A percentile compares a stretch with the other conserved stretches of the same genome.
phyloP scores from a whole-genome alignment of 2,329 filamentous ascomycete genomes.

The Paecilomyces variotii region DNA sequence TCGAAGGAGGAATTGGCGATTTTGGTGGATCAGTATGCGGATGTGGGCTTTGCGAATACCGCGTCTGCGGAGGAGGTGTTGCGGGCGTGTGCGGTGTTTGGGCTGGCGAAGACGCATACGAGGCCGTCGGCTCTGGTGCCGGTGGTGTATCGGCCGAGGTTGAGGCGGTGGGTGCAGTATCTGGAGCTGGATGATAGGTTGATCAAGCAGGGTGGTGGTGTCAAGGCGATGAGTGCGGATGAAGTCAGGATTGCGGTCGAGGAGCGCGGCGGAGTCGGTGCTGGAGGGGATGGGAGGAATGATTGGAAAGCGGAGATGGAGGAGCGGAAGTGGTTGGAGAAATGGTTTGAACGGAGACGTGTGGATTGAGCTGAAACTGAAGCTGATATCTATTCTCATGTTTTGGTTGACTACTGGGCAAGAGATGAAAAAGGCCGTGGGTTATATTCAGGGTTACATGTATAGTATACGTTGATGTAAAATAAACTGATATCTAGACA shows the following conservation, averaged over 20 bases:
- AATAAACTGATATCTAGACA: not conserved
- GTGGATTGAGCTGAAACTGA: not conserved
- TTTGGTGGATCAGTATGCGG: slow-evolving; percentile 16
- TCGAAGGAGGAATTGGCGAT: slow-evolving; percentile 21
- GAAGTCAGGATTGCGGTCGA: slow-evolving; percentile 65
- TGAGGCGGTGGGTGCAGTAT: slow-evolving; percentile 52
- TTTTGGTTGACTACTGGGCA: not conserved
- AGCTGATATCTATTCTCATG: not conserved
- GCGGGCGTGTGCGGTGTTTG: slow-evolving; percentile 27
- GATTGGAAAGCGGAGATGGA: slow-evolving; percentile 18
- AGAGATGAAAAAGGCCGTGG: not conserved
- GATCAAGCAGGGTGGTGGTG: slow-evolving; percentile 56
- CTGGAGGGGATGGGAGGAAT: slow-evolving; percentile 12
- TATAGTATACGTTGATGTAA: not conserved
- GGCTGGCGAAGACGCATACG: slow-evolving; percentile 25
- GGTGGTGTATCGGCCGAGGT: slow-evolving; percentile 45
- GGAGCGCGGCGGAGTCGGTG: slow-evolving; percentile 52
- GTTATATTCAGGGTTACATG: not conserved
- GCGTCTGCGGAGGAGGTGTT: slow-evolving; percentile 19
- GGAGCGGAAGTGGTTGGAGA: slow-evolving; percentile 29
- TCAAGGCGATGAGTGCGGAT: slow-evolving; percentile 47
- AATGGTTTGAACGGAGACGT: slow-evolving; percentile 21
- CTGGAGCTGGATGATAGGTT: slow-evolving; percentile 64
- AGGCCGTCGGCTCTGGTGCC: slow-evolving; percentile 34
- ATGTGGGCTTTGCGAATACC: slow-evolving; percentile 10